phyloP scores from a whole-genome alignment of 306 rosid species.

The Sechiopsis laciniata region DNA sequence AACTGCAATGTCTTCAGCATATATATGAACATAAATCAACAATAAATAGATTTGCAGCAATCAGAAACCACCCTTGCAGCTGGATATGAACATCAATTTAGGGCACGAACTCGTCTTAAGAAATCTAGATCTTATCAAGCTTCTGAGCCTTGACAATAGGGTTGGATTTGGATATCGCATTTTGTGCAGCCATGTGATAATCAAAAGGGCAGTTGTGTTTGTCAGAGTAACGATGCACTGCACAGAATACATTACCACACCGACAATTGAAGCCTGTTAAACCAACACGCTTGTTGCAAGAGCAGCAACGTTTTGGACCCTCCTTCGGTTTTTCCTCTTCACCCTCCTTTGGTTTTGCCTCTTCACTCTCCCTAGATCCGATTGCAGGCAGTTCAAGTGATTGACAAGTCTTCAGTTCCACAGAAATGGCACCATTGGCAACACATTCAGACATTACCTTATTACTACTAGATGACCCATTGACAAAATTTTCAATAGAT shows the following conservation, averaged over 20 bases:
- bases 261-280: conserved; percentile 25
- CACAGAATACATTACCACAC: conserved; percentile 69
- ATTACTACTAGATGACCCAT: conserved; percentile 62
- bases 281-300: conserved; percentile 85
- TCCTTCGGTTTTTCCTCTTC: conserved; percentile 28
- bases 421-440: conserved; percentile 32
- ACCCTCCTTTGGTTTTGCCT: conserved; percentile 21
- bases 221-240: conserved; percentile 84
- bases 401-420: conserved; percentile 44
- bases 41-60: conserved; percentile 17
- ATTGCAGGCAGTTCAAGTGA: conserved; percentile 34
- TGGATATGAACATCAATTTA: conserved; percentile 39
- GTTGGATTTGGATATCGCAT: conserved; percentile 82
- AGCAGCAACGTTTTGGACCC: conserved; percentile 74
- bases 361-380: conserved; percentile 32
- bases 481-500: conserved; percentile 71
- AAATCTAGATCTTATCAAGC: conserved; percentile 74
- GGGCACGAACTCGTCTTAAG: conserved; percentile 26
- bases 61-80: conserved; percentile 21
- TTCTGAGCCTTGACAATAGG: conserved; percentile 87
- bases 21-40: not conserved
- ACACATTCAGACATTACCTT: conserved; percentile 37
- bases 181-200: conserved; percentile 73
- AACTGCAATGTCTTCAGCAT: conserved; percentile 17
- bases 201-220: conserved; percentile 74